Percentiles rank a stretch among this genome's conserved stretches.
Conservation (phyloP, 345 rosid genomes). For the Schrenkiella parvula region DNA sequence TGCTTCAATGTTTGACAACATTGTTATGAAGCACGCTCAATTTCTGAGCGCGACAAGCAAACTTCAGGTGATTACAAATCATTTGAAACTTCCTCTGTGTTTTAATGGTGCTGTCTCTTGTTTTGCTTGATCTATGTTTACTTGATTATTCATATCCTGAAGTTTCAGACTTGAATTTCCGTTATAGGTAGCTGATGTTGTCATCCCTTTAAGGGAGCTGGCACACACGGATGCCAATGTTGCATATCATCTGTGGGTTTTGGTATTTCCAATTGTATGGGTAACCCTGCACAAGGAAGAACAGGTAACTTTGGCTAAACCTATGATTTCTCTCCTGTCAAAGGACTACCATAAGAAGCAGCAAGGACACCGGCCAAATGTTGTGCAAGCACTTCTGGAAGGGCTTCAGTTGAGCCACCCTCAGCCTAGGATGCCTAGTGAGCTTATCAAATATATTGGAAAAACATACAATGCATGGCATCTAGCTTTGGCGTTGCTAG, state of each 20-base stretch:
- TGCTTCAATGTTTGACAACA: conserved; percentile 69
- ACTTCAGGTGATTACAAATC: conserved; percentile 64
- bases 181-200: conserved; percentile 81
- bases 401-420: conserved; percentile 98
- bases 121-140: conserved; percentile 3
- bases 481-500: conserved; percentile 83
- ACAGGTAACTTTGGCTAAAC: conserved; percentile 82
- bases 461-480: conserved; percentile 99
- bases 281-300: conserved; percentile 86
- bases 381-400: conserved; percentile 97
- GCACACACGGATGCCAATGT: conserved; percentile 95
- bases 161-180: background rate
- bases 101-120: conserved; percentile 10
- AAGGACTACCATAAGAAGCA: conserved; percentile 98
- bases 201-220: conserved; percentile 85
- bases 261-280: conserved; percentile 99
- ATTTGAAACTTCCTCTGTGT: background rate
- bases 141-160: background rate
- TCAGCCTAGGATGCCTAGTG: conserved; percentile 98
- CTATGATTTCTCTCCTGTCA: conserved; percentile 76
- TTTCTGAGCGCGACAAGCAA: conserved; percentile 82
- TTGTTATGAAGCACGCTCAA: conserved; percentile 80
- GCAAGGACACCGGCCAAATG: conserved; percentile 91
- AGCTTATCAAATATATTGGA: conserved; percentile 93
- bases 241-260: conserved; percentile 97